Evolutionary conservation across 306 rosid species (phyloP), one percentile per base, ranked within the genome.

Genomic region (Astragalus glycyphyllos): DNA sequence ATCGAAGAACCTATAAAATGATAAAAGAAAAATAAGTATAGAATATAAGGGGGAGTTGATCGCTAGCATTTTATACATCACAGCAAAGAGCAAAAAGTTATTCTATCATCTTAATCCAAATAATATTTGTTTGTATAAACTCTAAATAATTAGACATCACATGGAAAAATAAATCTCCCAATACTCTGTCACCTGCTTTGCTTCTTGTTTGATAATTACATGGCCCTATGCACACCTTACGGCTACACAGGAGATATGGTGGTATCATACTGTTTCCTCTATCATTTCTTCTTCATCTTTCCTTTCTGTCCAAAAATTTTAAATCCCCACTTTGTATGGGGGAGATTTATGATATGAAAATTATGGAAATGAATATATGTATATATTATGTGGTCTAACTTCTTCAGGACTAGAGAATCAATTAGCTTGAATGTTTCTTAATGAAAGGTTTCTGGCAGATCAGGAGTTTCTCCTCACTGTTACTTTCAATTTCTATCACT

Each of bases 381-480:
- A 82, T 79, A 82, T 61, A 82, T 59, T 76, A 72, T 82, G 70
- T 82, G 70, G 79, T 71, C 35, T 75, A 49, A 63, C 70, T 75
- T 80, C 81, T 74, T 75, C 64, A 74, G 73, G 72, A 42, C 75
- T 79, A 77, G 53, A 77, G 53, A 68, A 56, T 15, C 34, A 17
- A 79, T 80, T 75, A 84, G 84, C 26, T 86, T 75, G 97, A 83
- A 68, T 80, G 95, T 81, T 82, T 88, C 81, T 89, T 94, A 17
- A 76, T 79, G 80, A 94, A 86, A 53, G 99, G 88, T 75, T 95
- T 95, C 81, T 95, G 99, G 86, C 99, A 89, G 72, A 95, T 76
- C 44, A 95, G 84, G 42, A 95, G 90, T 83, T 79, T 87, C 82
- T 95, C 92, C 11, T 91, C 93, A 14, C 90, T 86, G 84, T 85